phyloP scores from a whole-genome alignment of 371 early-diverging fungal species.

The Mortierella sp. region DNA sequence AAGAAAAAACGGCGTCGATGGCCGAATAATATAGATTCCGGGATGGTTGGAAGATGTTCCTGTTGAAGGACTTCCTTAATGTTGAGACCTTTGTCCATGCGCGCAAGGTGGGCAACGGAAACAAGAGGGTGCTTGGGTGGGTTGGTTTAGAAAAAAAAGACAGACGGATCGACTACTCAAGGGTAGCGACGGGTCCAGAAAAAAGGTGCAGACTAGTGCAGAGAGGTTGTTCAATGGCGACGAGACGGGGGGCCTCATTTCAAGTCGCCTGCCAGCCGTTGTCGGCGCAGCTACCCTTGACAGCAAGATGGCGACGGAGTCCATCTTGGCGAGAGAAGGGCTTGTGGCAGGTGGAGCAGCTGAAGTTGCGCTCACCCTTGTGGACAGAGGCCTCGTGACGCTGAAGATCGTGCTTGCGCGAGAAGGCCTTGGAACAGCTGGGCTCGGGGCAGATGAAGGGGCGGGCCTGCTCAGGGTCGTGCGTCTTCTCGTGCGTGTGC shows the following conservation, averaged over 20 bases:
- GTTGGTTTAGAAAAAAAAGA: too few relatives aligned
- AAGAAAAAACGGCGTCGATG: too few relatives aligned
- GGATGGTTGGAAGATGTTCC: too few relatives aligned
- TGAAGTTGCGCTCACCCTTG: constrained; percentile 66
- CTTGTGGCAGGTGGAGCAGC: constrained; percentile 66
- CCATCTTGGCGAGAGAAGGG: constrained; percentile 79
- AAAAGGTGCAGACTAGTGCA: too few relatives aligned
- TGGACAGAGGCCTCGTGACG: constrained; percentile 78
- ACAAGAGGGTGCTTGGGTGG: too few relatives aligned
- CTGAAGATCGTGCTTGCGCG: constrained; percentile 77
- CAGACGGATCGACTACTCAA: too few relatives aligned
- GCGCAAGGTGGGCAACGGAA: too few relatives aligned
- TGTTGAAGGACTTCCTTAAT: too few relatives aligned
- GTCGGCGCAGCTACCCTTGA: constrained; percentile 48
- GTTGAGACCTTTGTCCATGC: too few relatives aligned
- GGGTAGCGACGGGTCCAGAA: too few relatives aligned
- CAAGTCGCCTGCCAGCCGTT: constrained; percentile 44
- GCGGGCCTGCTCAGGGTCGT: constrained; percentile 70
- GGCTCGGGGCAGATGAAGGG: constrained; percentile 63
- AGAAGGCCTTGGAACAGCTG: constrained; percentile 66
- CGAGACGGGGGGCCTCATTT: constrained; percentile 30
- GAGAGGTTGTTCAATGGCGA: too few relatives aligned
- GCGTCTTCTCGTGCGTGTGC: constrained; percentile 77
- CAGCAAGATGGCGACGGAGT: constrained; percentile 61
- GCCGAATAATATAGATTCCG: too few relatives aligned